Conservation (phyloP, 2,329 filamentous ascomycete genomes). For the Cryphonectria parasitica region DNA sequence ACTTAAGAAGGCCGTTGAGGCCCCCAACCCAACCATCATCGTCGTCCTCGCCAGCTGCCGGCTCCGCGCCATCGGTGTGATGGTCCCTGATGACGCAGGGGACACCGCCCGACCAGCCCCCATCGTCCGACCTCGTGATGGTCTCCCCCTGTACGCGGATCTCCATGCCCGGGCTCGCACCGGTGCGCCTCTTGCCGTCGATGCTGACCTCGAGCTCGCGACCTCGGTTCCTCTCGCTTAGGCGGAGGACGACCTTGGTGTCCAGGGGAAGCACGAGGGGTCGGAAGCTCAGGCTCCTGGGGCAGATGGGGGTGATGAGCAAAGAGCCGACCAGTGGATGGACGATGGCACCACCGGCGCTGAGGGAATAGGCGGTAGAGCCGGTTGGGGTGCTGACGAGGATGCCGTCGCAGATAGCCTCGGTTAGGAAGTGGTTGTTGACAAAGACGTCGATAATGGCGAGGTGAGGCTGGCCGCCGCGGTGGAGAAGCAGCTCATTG, state of each 20-base stretch:
- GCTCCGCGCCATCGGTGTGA: constrained; percentile 45
- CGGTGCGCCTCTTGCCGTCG: constrained; percentile 71
- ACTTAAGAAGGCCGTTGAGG: constrained; percentile 90
- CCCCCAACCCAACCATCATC: constrained; percentile 98
- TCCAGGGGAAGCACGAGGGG: constrained; percentile 88
- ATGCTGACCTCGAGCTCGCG: constrained; percentile 79
- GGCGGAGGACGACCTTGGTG: constrained; percentile 77
- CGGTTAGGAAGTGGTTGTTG: constrained; percentile 86
- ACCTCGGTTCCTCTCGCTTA: constrained; percentile 80
- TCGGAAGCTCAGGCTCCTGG: constrained; percentile 87
- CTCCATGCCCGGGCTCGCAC: constrained; percentile 76
- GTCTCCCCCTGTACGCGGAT: constrained; percentile 87
- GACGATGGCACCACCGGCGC: constrained; percentile 88
- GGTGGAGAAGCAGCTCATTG: constrained; percentile 94
- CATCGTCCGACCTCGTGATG: constrained; percentile 57
- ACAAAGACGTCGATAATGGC: constrained; percentile 91
- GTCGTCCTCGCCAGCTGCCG: constrained; percentile 51
- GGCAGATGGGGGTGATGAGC: constrained; percentile 91
- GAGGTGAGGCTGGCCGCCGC: constrained; percentile 86
- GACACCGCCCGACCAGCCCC: constrained; percentile 74
- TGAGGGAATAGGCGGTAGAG: constrained; percentile 94
- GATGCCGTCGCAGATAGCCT: constrained; percentile 93
- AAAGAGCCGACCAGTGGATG: constrained; percentile 90
- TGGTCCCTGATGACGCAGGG: constrained; percentile 81
- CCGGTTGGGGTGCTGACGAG: constrained; percentile 93